Percentiles rank a stretch among this genome's conserved stretches.
Evolutionary conservation across 768 basidiomycete species (phyloP).

Genomic region (Trametes cingulata): DNA sequence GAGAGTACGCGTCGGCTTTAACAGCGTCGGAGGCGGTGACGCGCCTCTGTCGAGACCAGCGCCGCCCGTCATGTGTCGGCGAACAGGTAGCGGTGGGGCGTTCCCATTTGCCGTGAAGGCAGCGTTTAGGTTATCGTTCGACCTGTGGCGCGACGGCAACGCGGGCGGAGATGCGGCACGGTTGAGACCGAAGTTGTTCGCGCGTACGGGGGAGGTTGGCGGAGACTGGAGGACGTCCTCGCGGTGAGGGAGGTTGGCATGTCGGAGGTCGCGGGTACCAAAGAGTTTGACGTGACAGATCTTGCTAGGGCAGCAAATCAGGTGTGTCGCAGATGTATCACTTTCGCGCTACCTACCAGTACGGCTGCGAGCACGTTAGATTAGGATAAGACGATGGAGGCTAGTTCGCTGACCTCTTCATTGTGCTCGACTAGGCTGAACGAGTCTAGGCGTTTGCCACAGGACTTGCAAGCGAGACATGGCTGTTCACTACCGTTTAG

Average conservation of each 20-base stretch:
- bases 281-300: slow-evolving; percentile 79
- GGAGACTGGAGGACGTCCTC: slow-evolving; percentile 35
- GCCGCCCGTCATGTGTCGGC: slow-evolving; percentile 31
- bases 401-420: slow-evolving; percentile 58
- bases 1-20: slow-evolving; percentile 43
- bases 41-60: slow-evolving; percentile 15
- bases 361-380: slow-evolving; percentile 36
- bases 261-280: slow-evolving; percentile 72
- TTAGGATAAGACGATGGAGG: background rate
- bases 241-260: slow-evolving; percentile 64
- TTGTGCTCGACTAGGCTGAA: slow-evolving; percentile 80
- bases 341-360: slow-evolving; percentile 38
- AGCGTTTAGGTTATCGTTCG: slow-evolving; percentile 2
- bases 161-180: slow-evolving; percentile 22
- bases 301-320: slow-evolving; percentile 53
- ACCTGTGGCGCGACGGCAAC: slow-evolving; percentile 1
- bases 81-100: slow-evolving; percentile 24
- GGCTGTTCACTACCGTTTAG: slow-evolving; percentile 44
- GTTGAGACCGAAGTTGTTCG: slow-evolving; percentile 32
- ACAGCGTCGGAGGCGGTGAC: slow-evolving; percentile 34
- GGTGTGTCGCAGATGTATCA: too few species aligned
- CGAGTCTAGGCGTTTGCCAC: slow-evolving; percentile 79
- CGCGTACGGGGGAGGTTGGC: slow-evolving; percentile 33
- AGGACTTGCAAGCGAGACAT: slow-evolving; percentile 76
- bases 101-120: background rate